A percentile compares a stretch with the other conserved stretches of the same genome.
Conservation (phyloP, 257 asterid genomes). For the Solanum rostratum region DNA sequence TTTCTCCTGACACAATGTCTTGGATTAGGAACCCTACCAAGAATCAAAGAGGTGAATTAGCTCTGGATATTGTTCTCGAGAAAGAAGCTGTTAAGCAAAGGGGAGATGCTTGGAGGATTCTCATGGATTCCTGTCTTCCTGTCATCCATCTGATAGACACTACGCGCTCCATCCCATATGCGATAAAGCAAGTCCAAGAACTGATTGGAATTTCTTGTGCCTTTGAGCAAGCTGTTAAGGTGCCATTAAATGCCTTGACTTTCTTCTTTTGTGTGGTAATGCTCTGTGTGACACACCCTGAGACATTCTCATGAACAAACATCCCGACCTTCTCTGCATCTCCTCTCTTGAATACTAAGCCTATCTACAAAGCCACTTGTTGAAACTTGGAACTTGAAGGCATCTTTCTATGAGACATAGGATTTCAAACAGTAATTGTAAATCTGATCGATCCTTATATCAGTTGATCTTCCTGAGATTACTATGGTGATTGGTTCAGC, state of each 20-base stretch:
- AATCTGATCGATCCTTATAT: neutral
- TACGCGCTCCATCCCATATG: conserved; percentile 67
- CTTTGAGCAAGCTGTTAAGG: conserved; percentile 99
- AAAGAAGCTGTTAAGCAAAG: conserved; percentile 61
- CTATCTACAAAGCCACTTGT: neutral
- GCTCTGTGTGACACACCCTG: neutral
- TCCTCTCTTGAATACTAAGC: neutral
- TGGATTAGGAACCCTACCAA: conserved; percentile 63
- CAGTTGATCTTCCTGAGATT: neutral
- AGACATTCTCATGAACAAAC: neutral
- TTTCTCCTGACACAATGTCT: conserved; percentile 60
- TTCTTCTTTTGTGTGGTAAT: neutral
- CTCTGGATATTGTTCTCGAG: conserved; percentile 69
- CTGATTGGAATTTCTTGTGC: conserved; percentile 96
- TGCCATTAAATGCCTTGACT: conserved; percentile 11
- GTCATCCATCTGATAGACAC: conserved; percentile 71
- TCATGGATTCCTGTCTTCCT: conserved; percentile 87
- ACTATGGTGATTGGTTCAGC: neutral
- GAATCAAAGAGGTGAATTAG: conserved; percentile 69
- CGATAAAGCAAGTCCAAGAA: conserved; percentile 85
- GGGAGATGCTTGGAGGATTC: conserved; percentile 93
- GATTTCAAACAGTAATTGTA: neutral
- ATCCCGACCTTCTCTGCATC: neutral
- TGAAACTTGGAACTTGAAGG: neutral
- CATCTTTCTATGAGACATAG: neutral